These are phyloP conservation scores for Termitomyces bulborhizus DNA, from an alignment of 768 basidiomycete species.

Conservation along the genomic window DNA sequence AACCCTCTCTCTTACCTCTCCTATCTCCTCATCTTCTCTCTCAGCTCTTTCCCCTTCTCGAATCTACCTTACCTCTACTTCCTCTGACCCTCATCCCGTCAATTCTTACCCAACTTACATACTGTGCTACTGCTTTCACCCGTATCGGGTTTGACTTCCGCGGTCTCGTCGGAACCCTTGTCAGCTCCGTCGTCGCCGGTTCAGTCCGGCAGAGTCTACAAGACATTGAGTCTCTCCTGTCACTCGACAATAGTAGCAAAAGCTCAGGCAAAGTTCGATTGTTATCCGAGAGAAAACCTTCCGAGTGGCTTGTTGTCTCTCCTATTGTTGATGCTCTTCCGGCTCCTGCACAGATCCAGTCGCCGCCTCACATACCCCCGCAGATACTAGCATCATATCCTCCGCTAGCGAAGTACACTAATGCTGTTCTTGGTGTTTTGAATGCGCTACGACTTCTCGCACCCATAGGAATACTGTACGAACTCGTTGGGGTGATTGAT, in stretches of 20 bases:
- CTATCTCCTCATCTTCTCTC: conserved; percentile 58
- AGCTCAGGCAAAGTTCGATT: conserved; percentile 4
- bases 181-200: conserved; percentile 55
- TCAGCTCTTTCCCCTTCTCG: conserved; percentile 64
- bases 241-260: background rate
- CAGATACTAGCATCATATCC: conserved; percentile 67
- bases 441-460: conserved; percentile 82
- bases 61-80: conserved; percentile 53
- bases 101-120: conserved; percentile 87
- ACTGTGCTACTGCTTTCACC: conserved; percentile 87
- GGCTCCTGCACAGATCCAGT: conserved; percentile 17
- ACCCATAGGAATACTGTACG: conserved; percentile 50
- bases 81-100: conserved; percentile 67
- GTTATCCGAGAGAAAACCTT: conserved; percentile 23
- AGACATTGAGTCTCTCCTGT: conserved; percentile 4
- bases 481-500: conserved; percentile 48
- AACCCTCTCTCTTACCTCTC: conserved; percentile 50
- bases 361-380: conserved; percentile 60
- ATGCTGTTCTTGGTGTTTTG: conserved; percentile 64
- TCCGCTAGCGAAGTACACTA: conserved; percentile 67
- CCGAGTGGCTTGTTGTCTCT: conserved; percentile 44
- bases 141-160: conserved; percentile 93
- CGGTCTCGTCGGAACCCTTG: conserved; percentile 54
- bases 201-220: conserved; percentile 49
- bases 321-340: conserved; percentile 22